A percentile compares a stretch with the other conserved stretches of the same genome.
Conservation (phyloP, 1,139 yeast species). For the Candida neerlandica region DNA sequence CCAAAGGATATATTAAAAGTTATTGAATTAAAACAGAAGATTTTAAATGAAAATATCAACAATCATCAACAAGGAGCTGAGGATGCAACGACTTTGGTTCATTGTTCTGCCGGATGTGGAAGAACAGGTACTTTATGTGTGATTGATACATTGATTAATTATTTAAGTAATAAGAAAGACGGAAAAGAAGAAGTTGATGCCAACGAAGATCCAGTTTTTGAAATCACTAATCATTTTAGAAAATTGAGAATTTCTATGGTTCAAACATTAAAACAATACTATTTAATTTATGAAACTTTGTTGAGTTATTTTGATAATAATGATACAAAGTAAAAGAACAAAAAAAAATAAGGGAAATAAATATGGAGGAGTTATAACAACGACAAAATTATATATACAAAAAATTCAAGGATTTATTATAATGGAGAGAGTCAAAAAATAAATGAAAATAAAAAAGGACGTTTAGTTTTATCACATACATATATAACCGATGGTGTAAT, state of each 20-base stretch:
- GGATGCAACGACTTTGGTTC: slow-evolving; percentile 59
- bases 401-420: no score
- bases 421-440: no score
- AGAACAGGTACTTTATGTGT: slow-evolving; percentile 80
- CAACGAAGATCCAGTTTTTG: slow-evolving; percentile 40
- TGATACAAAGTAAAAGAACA: background rate
- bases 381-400: no score
- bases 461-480: no score
- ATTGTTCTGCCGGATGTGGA: slow-evolving; percentile 87
- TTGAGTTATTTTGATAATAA: slow-evolving; percentile 25
- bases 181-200: slow-evolving; percentile 13
- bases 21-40: slow-evolving; percentile 38
- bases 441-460: no score
- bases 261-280: slow-evolving; percentile 74
- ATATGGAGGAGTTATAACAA: background rate
- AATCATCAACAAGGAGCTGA: background rate
- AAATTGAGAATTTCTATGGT: slow-evolving; percentile 56
- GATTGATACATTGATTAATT: slow-evolving; percentile 63
- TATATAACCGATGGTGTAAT: no score
- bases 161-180: slow-evolving; percentile 20
- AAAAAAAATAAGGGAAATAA: background rate
- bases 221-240: slow-evolving; percentile 57
- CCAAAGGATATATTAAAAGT: slow-evolving; percentile 46
- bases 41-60: slow-evolving; percentile 22
- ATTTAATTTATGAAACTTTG: slow-evolving; percentile 64